Base-by-base conservation (phyloP, 2,329 filamentous ascomycete species). In the Coleophoma crateriformis region DNA sequence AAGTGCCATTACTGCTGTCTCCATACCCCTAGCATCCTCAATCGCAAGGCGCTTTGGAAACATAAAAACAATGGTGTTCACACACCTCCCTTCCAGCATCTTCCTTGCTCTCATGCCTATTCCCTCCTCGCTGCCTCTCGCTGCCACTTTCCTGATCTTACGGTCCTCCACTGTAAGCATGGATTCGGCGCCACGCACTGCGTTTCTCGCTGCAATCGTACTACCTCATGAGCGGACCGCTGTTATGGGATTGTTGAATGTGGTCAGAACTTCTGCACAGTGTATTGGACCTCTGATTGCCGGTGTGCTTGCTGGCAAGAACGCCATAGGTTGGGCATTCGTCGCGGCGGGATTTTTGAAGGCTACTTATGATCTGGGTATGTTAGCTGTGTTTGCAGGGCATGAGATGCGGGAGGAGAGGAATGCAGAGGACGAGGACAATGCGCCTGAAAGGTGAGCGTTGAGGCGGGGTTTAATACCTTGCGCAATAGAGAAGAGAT, bases 11-110 rank as follows among this genome's bases (percentile, higher is more conserved):
- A 68, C 76, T 1, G 75, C 76, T 0, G 51, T 67, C 1, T 80
- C 77, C 0, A 78, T 75, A 57, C 64, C 82, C 12, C 67, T 75
- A 0, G 78, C 79, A 0, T 73, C 76, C 5, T 75, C 78, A 4
- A 67, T 82, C 1, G 75, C 79, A 6, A 76, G 75, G 27, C 69
- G 78, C 4, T 67, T 82, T 35, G 79, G 79, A 6, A 79, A 90
- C 33, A 76, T 88, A 41, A 82, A 83, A 72, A 88, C 85, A 1
- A 89, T 89, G 85, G 84, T 87, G 7, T 86, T 87, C 60, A 88
- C 85, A 0, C 85, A 89, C 57, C 71, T 89, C 0, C 86, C 86
- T 0, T 87, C 84, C 0, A 73, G 84, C 7, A 66, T 88, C 20
- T 84, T 83, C 55, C 74, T 88, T 1, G 71, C 78, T 13, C 65